Base-by-base conservation (phyloP, 129 eudicot genomes). In the Lactuca sativa region DNA sequence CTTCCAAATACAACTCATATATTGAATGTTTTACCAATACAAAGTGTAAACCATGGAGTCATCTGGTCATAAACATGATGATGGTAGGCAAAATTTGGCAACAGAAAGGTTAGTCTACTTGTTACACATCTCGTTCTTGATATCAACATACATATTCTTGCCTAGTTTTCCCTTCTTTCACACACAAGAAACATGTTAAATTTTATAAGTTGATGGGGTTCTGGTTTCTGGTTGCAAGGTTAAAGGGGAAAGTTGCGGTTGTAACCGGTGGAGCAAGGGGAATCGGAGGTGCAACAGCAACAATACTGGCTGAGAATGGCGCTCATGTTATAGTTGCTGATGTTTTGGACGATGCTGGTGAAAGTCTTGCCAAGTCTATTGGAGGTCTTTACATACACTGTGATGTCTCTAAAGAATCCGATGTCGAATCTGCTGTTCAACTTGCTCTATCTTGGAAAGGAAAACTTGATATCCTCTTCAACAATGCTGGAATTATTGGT, bases 231-330 rank as follows among this genome's bases (percentile, higher is more conserved):
- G 37, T 25, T 62, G 43, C 54, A 69, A 93, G 92, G 84, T 74
- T 93, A 72, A 34, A 43, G 18, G 92, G 90, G 65, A 90, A 93
- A 80, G 97, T 93, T 51, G 97, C 95, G 1, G 71, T 93, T 1
- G 74, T 93, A 78, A 93, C 99, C 3, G 99, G 99, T 6, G 99
- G 90, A 8, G 97, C 99, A 52, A 75, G 99, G 74, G 99, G 99
- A 40, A 93, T 93, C 4, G 99, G 99, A 70, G 95, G 78, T 16
- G 95, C 92, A n/a, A 83, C 92, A 3, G 86, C 97, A 7, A 81
- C 58, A 48, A 55, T 83, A 6, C 76, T 93, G 41, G 90, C 90
- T 3, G 74, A 79, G 21, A 78, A 87, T 15, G 95, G 99, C 74
- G 99, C 99, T 34, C 63, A 87, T 41, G 95, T 93, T 6, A 79